Base-by-base conservation (phyloP, 768 basidiomycete genomes). In the Cystobasidium ongulense region DNA sequence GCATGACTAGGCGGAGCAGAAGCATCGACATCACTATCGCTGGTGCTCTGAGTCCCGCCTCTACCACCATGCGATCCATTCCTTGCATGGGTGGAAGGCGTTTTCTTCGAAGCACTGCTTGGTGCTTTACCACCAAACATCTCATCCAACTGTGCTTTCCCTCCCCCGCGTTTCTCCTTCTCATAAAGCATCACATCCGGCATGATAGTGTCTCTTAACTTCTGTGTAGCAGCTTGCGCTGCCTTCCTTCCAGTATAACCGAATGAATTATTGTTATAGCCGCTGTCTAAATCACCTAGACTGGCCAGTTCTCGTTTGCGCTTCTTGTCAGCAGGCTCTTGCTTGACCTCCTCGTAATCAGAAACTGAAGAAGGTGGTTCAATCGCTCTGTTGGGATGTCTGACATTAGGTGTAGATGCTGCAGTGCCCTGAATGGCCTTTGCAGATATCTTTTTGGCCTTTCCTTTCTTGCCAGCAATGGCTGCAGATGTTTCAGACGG, bases 171-270 rank as follows among this genome's bases (percentile, higher is more conserved):
- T 29, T 76, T 63, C 27, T 76, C 68, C 25, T 75, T 74, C 10
- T 57, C 73, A 7, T 70, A 73, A 0, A 1, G 62, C 4, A 87
- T 76, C 1, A 90, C 83, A 76, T 92, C 91, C 0, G 90, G 90
- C 87, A 92, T 91, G 72, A 92, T 82, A 64, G 82, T 82, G 8
- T 85, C 82, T 53, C 82, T 83, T 61, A 87, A 76, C 50, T 82
- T 82, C 63, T 82, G 81, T 1, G 80, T 82, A 10, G 86, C 86
- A 67, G 82, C 86, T 81, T 78, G 87, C 74, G 82, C 86, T 78
- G 84, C 92, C 76, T 81, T 83, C 77, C 84, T 87, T 80, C 78
- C 74, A 0, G 33, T 71, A n/a, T 59, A 59, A 15, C 57, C 57
- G 27, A 27, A 29, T 4, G 57, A 29, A 29, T 5, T 29, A 13